Evolutionary conservation across 2,329 filamentous ascomycete species (phyloP), one percentile per base, ranked within the genome.

Genomic region (Microsporum ferrugineum): DNA sequence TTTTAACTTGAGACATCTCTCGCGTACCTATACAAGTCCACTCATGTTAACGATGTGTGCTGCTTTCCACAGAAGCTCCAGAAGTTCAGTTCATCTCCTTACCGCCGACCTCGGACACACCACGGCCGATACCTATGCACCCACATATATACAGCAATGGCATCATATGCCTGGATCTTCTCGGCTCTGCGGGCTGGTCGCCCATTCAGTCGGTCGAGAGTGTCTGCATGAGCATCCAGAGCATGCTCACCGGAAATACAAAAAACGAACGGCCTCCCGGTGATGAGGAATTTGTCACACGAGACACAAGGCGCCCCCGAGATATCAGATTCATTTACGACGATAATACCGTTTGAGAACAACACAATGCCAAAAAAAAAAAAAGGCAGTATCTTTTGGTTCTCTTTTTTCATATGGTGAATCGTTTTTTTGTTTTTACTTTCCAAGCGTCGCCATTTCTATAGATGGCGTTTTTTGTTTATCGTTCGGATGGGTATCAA

Each of bases 91-190:
- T 99, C 71, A 80, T 89, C 60, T 80, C 85, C 68, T 77, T 83
- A 59, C 73, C 83, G 38, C 58, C 61, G 29, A 64, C 70, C 7
- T 68, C 72, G 36, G 68, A 70, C 5, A 72, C 76, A 0, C 73
- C 74, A 45, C 80, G 82, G 47, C 77, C 80, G 1, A 91, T 99
- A 68, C 94, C 94, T 0, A 91, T 96, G 73, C 94, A 99, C 70
- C 94, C 94, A 2, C 94, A 99, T 77, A 89, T 99, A 74, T 99
- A 99, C 78, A 94, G 88, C 68, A 99, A 99, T 75, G 94, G 94
- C 68, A 96, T 97, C 73, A 99, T 99, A 71, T 99, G 94, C 70
- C 87, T 99, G 57, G 94, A 99, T 69, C 83, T 99, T 1, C 84
- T 99, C 6, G 90, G 90, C 59, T 80, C 83, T 7, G 86, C 90